A percentile compares a stretch with the other conserved stretches of the same genome.
Evolutionary conservation across 352 stramenopile species (phyloP).

Genomic region (Pythium periplocum): DNA sequence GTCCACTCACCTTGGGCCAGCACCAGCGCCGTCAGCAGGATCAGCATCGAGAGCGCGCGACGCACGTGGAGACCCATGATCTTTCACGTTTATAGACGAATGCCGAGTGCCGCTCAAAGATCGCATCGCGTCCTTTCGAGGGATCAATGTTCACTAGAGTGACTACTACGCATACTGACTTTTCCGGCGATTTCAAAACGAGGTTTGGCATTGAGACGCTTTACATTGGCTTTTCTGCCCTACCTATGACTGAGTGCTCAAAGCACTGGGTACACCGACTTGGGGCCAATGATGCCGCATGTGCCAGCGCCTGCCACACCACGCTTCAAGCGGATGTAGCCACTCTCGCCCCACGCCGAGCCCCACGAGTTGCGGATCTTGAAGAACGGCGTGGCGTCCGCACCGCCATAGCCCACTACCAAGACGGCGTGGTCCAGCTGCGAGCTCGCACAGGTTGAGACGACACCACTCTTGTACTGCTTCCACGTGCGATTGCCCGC

Average conservation of each 20-base stretch:
- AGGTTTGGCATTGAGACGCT: neutral
- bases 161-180: too few species aligned
- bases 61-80: too few species aligned
- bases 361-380: slow-evolving; percentile 99
- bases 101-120: too few species aligned
- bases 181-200: too few species aligned
- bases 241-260: slow-evolving; percentile 2
- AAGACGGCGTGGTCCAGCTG: slow-evolving; percentile 97
- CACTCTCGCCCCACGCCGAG: slow-evolving; percentile 86
- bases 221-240: slow-evolving; percentile 2
- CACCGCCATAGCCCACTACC: slow-evolving; percentile 91
- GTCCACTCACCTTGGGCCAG: slow-evolving; percentile 12
- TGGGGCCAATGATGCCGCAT: slow-evolving; percentile 47
- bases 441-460: slow-evolving; percentile 71
- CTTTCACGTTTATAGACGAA: too few species aligned
- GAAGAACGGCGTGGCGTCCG: slow-evolving; percentile 57
- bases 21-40: slow-evolving; percentile 14
- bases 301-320: slow-evolving; percentile 51
- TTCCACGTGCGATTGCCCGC: slow-evolving; percentile 95
- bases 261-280: slow-evolving; percentile 46
- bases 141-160: too few species aligned
- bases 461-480: slow-evolving; percentile 95
- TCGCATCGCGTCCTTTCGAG: too few species aligned
- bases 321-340: slow-evolving; percentile 92
- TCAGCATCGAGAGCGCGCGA: slow-evolving; percentile 14